Percentiles rank a stretch among this genome's conserved stretches.
phyloP scores from a whole-genome alignment of 352 stramenopile species.

The Globisporangium heterothallicum region DNA sequence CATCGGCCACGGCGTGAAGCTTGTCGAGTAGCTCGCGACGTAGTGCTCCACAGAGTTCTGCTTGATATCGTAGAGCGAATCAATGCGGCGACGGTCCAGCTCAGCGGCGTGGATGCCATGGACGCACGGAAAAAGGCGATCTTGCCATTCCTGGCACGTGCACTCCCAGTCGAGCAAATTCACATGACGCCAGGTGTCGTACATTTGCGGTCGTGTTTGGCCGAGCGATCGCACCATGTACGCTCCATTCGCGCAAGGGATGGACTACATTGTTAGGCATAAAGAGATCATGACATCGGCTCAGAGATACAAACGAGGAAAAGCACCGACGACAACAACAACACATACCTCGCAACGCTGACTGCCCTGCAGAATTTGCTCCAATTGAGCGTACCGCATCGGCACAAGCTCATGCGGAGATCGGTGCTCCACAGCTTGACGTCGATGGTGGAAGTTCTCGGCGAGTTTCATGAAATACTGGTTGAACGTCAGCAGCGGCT shows the following conservation, averaged over 20 bases:
- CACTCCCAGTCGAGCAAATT: slow-evolving; percentile 73
- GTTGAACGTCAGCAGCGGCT: slow-evolving; percentile 59
- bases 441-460: slow-evolving; percentile 63
- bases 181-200: slow-evolving; percentile 75
- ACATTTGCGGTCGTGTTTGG: slow-evolving; percentile 40
- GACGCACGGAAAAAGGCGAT: slow-evolving; percentile 70
- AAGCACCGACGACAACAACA: not conserved
- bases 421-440: slow-evolving; percentile 44
- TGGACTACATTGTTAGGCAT: slow-evolving; percentile 35
- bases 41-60: slow-evolving; percentile 69
- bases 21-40: slow-evolving; percentile 44
- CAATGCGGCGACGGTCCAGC: slow-evolving; percentile 63
- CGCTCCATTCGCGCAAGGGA: slow-evolving; percentile 69
- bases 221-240: slow-evolving; percentile 77
- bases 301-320: not conserved
- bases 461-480: slow-evolving; percentile 72
- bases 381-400: slow-evolving; percentile 51
- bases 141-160: slow-evolving; percentile 78
- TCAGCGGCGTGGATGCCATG: slow-evolving; percentile 71
- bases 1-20: slow-evolving; percentile 60
- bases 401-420: slow-evolving; percentile 58
- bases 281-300: not conserved
- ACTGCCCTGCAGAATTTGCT: slow-evolving; percentile 66
- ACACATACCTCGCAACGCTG: slow-evolving; percentile 69
- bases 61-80: slow-evolving; percentile 65